Evolutionary conservation across 2,329 filamentous ascomycete species (phyloP), one percentile per base, ranked within the genome.

Genomic region (Fusarium sambucinum): DNA sequence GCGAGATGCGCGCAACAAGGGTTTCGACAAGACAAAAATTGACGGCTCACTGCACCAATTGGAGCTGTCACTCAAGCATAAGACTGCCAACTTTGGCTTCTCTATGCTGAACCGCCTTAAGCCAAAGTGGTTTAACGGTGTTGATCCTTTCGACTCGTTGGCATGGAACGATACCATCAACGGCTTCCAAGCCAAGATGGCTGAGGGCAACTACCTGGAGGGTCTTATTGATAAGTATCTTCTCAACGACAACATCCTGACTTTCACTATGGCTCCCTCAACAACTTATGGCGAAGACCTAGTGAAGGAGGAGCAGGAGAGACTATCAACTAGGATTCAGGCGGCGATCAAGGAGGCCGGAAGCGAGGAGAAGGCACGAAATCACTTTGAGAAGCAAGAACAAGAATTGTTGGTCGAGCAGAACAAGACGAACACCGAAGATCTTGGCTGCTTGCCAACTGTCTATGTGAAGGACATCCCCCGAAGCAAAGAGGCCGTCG

Each of bases 1-100:
- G 55, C 83, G 84, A 27, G 89, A 93, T 45, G 88, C 88, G 9
- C 86, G 89, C 19, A 82, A 89, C 27, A 92, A 90, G 62, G 95
- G 96, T 0, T 97, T 99, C 72, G 94, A 96, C 61, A 86, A 90
- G 73, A 89, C 90, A 72, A 99, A 99, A 79, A 93, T 99, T 61
- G 93, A 97, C 67, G 96, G 96, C 4, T 92, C 96, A 67, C 85
- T 99, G 55, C 96, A 99, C 78, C 95, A 98, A 78, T 82, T 98
- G 6, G 96, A 99, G 77, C 85, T 99, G n/a, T 87, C 90, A 1
- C 82, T 98, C 48, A 97, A 97, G 81, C 94, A 99, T 82, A 98
- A 98, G 84, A 97, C 94, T 1, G 93, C 96, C 55, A 94, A 92
- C 74, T 99, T 99, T 76, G 96, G 96, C 16, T 93, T 97, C 85